Evolutionary conservation across 108 stramenopile species (phyloP), one percentile per base, ranked within the genome.

Genomic region (Pseudonitzschia multiseries): DNA sequence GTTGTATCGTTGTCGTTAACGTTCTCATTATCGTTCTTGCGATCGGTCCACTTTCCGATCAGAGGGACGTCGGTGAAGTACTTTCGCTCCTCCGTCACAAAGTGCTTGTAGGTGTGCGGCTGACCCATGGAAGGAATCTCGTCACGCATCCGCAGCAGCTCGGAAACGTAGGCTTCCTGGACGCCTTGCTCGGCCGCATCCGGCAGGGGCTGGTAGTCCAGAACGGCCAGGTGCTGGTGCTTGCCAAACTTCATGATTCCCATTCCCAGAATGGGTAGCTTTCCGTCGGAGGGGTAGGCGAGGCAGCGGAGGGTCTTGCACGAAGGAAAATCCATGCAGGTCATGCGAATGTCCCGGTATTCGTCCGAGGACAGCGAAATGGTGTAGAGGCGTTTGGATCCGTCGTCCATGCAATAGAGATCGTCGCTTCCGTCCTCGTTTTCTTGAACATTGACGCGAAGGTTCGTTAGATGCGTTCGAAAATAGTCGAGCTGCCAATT

Each of bases 311-410:
- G 8, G 6, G 36, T 48, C 42, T 67, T n/a, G 8, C 21, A 46
- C 12, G 22, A 21, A 4, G 43, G 22, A 15, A 22, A 44, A 27
- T 67, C 20, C 46, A 67, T 44, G 24, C 48, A 67, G 13, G 66
- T 67, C 44, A 67, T 67, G 13, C 66, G 66, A 48, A 67, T 67
- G 17, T 67, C 66, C 31, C 66, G 44, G 22, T 67, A 67, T 67
- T 67, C 66, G 24, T 67, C 66, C 21, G 66, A 67, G 40, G 40
- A 21, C 13, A 48, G 28, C 46, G 66, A 67, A 31, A 67, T 29
- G 0, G 66, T 67, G 44, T 67, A 67, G 42, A 67, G 15, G 44
- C 66, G 66, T 21, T 67, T 36, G n/a, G 12, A 48, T 12, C 21
- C 46, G 21, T 50, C 44, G 46, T 44, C 44, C 43, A 48, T 21